Conservation (phyloP, 306 rosid species). For the Trifolium repens region DNA sequence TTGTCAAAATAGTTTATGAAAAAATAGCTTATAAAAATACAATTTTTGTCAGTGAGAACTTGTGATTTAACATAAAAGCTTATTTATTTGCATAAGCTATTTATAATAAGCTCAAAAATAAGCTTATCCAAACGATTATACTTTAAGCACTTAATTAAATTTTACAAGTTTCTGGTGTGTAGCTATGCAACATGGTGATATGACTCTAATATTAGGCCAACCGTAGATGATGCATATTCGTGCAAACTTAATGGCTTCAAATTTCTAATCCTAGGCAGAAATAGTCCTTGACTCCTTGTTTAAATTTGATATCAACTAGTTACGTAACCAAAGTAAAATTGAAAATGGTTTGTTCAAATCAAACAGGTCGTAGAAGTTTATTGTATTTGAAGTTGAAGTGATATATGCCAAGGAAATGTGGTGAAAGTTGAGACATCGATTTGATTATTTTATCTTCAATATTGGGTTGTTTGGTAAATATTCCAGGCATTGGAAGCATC, state of each 20-base stretch:
- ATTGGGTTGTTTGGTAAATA: conserved; percentile 27
- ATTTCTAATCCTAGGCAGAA: not conserved
- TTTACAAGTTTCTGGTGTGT: conserved; percentile 21
- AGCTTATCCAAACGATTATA: too few relatives aligned
- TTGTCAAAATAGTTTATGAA: too few relatives aligned
- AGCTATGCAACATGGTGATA: conserved; percentile 3
- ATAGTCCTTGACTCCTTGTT: too few relatives aligned
- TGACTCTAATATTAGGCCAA: not conserved
- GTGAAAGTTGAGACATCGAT: conserved; percentile 8
- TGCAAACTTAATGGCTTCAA: not conserved
- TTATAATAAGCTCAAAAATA: not conserved
- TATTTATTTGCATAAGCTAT: not conserved
- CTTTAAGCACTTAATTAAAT: not conserved
- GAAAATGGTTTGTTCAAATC: not conserved
- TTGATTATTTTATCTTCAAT: conserved; percentile 9
- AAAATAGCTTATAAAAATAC: too few relatives aligned
- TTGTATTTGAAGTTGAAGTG: conserved; percentile 25
- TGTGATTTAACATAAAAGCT: too few relatives aligned
- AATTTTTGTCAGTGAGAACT: too few relatives aligned
- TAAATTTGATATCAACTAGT: too few relatives aligned
- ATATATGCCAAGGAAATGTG: conserved; percentile 20
- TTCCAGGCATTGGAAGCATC: conserved; percentile 62
- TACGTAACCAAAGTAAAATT: not conserved
- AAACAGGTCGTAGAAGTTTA: not conserved
- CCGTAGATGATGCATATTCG: not conserved